Conservation (phyloP, 345 rosid species). For the Hibiscus tridactylites region DNA sequence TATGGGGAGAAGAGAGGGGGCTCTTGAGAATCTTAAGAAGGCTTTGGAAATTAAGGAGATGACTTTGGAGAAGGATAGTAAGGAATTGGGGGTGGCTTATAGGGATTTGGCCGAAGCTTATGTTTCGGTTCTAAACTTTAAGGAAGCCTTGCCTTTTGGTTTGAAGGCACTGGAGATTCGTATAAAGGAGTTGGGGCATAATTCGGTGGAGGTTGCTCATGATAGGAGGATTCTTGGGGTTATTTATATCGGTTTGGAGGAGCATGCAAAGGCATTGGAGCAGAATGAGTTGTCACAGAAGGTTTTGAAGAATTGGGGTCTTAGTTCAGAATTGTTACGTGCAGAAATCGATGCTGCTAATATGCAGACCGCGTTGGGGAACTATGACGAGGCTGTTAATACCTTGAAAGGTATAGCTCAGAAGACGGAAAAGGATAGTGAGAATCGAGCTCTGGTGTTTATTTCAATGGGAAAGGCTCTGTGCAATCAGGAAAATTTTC, state of each 20-base stretch:
- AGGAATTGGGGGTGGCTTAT: slow-evolving; percentile 69
- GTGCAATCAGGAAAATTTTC: slow-evolving; percentile 49
- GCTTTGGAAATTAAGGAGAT: slow-evolving; percentile 70
- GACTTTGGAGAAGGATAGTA: slow-evolving; percentile 62
- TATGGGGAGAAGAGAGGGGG: slow-evolving; percentile 90
- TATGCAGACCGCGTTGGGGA: slow-evolving; percentile 83
- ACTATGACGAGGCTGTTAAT: slow-evolving; percentile 60
- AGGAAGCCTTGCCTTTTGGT: slow-evolving; percentile 68
- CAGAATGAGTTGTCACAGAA: slow-evolving; percentile 71
- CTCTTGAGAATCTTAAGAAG: slow-evolving; percentile 61
- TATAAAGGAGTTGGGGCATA: slow-evolving; percentile 50
- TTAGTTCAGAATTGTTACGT: slow-evolving; percentile 52
- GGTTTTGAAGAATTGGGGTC: slow-evolving; percentile 77
- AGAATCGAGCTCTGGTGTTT: slow-evolving; percentile 61
- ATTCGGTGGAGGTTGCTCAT: slow-evolving; percentile 79
- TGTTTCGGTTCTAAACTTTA: slow-evolving; percentile 69
- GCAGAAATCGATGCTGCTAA: slow-evolving; percentile 86
- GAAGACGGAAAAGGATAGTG: slow-evolving; percentile 68
- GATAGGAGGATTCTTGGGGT: slow-evolving; percentile 87
- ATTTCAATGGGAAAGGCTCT: slow-evolving; percentile 84
- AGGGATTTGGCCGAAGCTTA: slow-evolving; percentile 77
- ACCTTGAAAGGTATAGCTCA: slow-evolving; percentile 54
- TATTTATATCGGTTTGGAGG: slow-evolving; percentile 77
- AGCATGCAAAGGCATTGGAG: slow-evolving; percentile 79
- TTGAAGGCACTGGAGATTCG: slow-evolving; percentile 76